phyloP scores from a whole-genome alignment of 345 rosid genomes.

The Populus nigra region DNA sequence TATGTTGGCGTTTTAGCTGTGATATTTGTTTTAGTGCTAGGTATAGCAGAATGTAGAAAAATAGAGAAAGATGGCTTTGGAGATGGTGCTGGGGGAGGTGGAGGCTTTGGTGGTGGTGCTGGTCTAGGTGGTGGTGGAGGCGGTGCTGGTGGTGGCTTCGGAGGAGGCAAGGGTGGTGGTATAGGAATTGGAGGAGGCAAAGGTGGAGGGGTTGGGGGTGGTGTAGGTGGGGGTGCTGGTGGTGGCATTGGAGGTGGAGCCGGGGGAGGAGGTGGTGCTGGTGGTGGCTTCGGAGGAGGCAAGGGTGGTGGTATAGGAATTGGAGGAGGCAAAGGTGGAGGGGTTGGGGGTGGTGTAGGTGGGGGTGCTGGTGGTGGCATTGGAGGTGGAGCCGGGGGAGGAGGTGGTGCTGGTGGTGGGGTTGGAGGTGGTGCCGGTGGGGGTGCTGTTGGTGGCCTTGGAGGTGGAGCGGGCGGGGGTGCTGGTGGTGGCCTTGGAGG shows the following conservation, averaged over 20 bases:
- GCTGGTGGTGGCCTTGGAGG: background rate
- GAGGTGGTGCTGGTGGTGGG: background rate
- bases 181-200: background rate
- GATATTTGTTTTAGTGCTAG: constrained; percentile 30
- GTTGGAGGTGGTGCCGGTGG: background rate
- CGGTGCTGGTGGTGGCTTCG: background rate
- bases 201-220: background rate
- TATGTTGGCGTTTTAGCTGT: constrained; percentile 16
- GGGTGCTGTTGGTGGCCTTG: background rate
- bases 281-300: background rate
- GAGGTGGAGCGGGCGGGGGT: background rate
- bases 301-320: background rate
- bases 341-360: background rate
- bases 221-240: background rate
- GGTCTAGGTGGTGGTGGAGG: background rate
- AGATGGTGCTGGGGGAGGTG: constrained; percentile 1
- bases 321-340: background rate
- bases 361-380: background rate
- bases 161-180: background rate
- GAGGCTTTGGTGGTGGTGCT: background rate
- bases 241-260: background rate
- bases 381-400: background rate
- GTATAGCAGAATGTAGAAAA: constrained; percentile 38
- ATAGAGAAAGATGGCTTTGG: constrained; percentile 27
- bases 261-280: background rate